These are phyloP conservation scores for Backusella luteola DNA, from an alignment of 192 early-diverging fungal genomes.

Conservation along the genomic window DNA sequence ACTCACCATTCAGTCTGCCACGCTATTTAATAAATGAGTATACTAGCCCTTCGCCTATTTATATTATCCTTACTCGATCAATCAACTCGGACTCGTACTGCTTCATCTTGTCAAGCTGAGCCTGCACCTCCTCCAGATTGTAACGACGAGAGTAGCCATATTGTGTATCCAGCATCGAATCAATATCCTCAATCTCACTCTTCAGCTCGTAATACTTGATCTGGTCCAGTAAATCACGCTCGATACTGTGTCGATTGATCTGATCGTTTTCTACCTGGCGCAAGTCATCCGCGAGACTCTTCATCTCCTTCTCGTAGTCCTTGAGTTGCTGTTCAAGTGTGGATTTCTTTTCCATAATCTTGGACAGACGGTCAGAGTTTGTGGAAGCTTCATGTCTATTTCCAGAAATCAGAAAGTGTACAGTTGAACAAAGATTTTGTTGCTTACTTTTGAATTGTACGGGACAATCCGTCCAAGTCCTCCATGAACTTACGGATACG, in stretches of 20 bases:
- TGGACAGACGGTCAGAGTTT: not conserved
- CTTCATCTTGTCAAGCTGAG: not conserved
- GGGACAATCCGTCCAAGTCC: not conserved
- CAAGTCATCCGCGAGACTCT: not conserved
- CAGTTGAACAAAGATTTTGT: too few species aligned
- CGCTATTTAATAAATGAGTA: conserved; percentile 21
- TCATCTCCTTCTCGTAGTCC: not conserved
- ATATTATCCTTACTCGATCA: not conserved
- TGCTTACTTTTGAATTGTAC: not conserved
- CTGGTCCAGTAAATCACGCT: conserved; percentile 50
- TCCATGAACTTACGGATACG: not conserved
- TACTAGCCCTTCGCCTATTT: not conserved
- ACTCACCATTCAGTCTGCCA: conserved; percentile 66
- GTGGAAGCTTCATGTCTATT: not conserved
- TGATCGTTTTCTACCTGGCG: conserved; percentile 7
- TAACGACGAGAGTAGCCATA: conserved; percentile 3
- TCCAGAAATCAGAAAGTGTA: not conserved
- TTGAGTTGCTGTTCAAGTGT: not conserved
- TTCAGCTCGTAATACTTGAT: conserved; percentile 36
- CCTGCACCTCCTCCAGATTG: not conserved
- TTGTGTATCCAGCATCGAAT: not conserved
- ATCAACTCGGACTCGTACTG: not conserved
- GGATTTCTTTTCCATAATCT: not conserved
- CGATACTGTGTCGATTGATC: conserved; percentile 33
- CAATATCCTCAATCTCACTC: conserved; percentile 29